phyloP scores from a whole-genome alignment of 257 asterid species.

The Petrea volubilis region DNA sequence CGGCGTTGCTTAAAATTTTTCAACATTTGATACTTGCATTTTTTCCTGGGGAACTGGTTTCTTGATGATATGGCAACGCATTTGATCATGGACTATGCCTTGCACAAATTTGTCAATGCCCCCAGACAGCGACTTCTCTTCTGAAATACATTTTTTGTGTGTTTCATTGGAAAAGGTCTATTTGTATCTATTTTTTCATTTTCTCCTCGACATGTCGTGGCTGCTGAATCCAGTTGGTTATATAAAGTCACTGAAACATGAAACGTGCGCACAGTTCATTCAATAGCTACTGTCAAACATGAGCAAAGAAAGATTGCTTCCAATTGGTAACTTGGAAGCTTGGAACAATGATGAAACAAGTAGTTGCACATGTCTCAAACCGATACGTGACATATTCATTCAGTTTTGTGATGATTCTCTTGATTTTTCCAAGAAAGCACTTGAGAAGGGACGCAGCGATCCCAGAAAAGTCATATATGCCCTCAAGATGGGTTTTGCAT shows the following conservation, averaged over 20 bases:
- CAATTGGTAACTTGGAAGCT: not conserved
- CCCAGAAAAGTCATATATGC: constrained; percentile 68
- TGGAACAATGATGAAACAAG: constrained; percentile 24
- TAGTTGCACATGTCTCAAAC: constrained; percentile 2
- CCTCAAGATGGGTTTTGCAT: constrained; percentile 65
- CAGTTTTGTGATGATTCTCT: not conserved
- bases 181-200: not conserved
- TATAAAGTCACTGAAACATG: not conserved
- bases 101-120: not conserved
- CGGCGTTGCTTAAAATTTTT: not conserved
- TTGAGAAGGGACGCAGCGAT: constrained; percentile 66
- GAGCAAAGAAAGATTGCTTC: constrained; percentile 42
- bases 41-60: not conserved
- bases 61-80: constrained; percentile 21
- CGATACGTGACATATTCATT: not conserved
- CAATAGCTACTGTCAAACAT: constrained; percentile 14
- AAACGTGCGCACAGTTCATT: not conserved
- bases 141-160: not conserved
- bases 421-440: constrained; percentile 32
- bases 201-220: not conserved
- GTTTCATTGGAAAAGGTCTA: constrained; percentile 9
- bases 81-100: not conserved
- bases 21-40: not conserved
- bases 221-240: not conserved
- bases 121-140: constrained; percentile 11